Percentiles rank a stretch among this genome's conserved stretches.
phyloP scores from a whole-genome alignment of 371 early-diverging fungal species.

The Mucor circinelloides region DNA sequence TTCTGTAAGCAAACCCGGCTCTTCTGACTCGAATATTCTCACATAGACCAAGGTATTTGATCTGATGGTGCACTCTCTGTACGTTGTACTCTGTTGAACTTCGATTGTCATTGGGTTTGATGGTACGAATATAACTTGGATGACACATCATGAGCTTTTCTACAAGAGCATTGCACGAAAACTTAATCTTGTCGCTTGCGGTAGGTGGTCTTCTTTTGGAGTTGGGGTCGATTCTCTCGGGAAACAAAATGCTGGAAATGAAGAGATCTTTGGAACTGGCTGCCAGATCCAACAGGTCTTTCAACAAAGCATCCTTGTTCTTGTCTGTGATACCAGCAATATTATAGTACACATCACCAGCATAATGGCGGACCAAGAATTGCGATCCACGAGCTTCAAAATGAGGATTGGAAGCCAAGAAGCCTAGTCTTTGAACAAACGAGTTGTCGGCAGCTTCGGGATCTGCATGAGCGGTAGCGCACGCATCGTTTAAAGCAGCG shows the following conservation, averaged over 20 bases:
- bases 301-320: constrained; percentile 96
- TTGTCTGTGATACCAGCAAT: constrained; percentile 97
- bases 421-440: constrained; percentile 77
- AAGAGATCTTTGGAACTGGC: constrained; percentile 71
- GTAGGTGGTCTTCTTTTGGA: constrained; percentile 89
- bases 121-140: constrained; percentile 98
- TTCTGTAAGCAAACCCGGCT: constrained; percentile 92
- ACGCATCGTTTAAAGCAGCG: constrained; percentile 94
- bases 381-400: constrained; percentile 77
- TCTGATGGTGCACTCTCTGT: constrained; percentile 93
- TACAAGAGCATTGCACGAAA: constrained; percentile 77
- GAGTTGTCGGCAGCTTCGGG: constrained; percentile 87
- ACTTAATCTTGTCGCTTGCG: constrained; percentile 85
- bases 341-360: constrained; percentile 93
- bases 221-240: constrained; percentile 84
- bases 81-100: constrained; percentile 88
- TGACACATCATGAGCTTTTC: constrained; percentile 92
- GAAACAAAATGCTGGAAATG: constrained; percentile 71
- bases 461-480: constrained; percentile 90
- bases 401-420: constrained; percentile 73
- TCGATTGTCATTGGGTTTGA: constrained; percentile 97
- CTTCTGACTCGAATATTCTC: constrained; percentile 98
- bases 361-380: constrained; percentile 95
- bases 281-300: constrained; percentile 85
- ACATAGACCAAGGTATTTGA: constrained; percentile 92